These are phyloP conservation scores for Scutellaria galericulata DNA, from an alignment of 257 asterid genomes.

Conservation along the genomic window DNA sequence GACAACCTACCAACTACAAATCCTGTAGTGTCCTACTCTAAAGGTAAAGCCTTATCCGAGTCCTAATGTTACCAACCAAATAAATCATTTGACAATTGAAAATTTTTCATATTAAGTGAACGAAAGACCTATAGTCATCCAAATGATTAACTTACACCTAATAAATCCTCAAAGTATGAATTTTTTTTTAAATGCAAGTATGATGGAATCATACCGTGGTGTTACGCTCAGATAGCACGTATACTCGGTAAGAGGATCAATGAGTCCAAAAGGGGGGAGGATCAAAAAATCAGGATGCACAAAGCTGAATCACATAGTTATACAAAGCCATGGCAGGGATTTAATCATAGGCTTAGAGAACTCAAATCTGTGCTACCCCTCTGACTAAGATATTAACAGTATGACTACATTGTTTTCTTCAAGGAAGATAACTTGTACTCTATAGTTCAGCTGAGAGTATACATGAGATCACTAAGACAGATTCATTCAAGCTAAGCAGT, in stretches of 20 bases:
- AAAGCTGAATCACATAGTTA: slow-evolving; percentile 15
- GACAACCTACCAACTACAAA: neutral
- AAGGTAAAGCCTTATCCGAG: neutral
- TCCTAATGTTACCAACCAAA: slow-evolving; percentile 17
- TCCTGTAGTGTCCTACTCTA: neutral
- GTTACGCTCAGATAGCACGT: too few relatives aligned
- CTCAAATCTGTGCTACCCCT: slow-evolving; percentile 1
- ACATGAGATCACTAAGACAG: slow-evolving; percentile 12
- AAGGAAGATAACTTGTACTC: neutral
- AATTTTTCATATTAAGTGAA: neutral
- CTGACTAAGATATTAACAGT: neutral
- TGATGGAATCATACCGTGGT: neutral
- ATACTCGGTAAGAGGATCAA: slow-evolving; percentile 1
- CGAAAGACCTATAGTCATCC: slow-evolving; percentile 6
- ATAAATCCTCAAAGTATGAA: neutral
- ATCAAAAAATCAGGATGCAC: neutral
- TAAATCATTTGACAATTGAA: slow-evolving; percentile 8
- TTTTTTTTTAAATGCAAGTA: neutral
- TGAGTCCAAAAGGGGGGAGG: neutral
- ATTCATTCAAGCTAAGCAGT: slow-evolving; percentile 18
- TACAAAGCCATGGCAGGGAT: neutral
- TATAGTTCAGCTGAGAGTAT: slow-evolving; percentile 6
- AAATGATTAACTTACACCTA: slow-evolving; percentile 10
- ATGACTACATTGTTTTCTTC: neutral
- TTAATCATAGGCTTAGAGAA: neutral